These are phyloP conservation scores for Nicotiana obtusifolia DNA, from an alignment of 257 asterid genomes.

Conservation along the genomic window DNA sequence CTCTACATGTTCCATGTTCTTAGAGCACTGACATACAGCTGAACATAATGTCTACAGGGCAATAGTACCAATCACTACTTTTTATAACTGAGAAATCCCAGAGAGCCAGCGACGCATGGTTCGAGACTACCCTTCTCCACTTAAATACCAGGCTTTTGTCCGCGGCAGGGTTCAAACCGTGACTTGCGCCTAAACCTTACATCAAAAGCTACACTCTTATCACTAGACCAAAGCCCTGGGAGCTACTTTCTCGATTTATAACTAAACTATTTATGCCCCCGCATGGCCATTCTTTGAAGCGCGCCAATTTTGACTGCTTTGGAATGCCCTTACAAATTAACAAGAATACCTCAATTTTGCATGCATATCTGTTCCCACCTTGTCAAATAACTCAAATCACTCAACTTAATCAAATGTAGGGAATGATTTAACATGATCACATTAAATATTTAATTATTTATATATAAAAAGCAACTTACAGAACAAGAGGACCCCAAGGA, in stretches of 20 bases:
- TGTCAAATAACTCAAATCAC: background rate
- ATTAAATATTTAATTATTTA: background rate
- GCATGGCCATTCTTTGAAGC: background rate
- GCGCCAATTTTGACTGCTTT: background rate
- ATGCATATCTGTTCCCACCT: background rate
- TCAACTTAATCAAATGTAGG: background rate
- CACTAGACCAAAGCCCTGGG: too few species aligned
- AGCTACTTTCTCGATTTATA: background rate
- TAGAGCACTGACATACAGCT: background rate
- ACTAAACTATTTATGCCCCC: background rate
- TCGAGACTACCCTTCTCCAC: too few species aligned
- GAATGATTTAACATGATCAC: background rate
- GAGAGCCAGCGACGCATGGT: too few species aligned
- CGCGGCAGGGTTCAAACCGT: too few species aligned
- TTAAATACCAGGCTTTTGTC: too few species aligned
- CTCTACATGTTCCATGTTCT: background rate
- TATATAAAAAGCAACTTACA: constrained; percentile 52
- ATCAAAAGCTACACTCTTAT: too few species aligned
- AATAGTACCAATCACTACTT: background rate
- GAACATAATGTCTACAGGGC: background rate
- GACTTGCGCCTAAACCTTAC: too few species aligned
- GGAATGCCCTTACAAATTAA: background rate
- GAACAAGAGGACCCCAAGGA: constrained; percentile 97
- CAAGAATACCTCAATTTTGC: background rate
- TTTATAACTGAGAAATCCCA: too few species aligned